These are phyloP conservation scores for Neonectria coccinea DNA, from an alignment of 2,329 filamentous ascomycete genomes.

Conservation along the genomic window DNA sequence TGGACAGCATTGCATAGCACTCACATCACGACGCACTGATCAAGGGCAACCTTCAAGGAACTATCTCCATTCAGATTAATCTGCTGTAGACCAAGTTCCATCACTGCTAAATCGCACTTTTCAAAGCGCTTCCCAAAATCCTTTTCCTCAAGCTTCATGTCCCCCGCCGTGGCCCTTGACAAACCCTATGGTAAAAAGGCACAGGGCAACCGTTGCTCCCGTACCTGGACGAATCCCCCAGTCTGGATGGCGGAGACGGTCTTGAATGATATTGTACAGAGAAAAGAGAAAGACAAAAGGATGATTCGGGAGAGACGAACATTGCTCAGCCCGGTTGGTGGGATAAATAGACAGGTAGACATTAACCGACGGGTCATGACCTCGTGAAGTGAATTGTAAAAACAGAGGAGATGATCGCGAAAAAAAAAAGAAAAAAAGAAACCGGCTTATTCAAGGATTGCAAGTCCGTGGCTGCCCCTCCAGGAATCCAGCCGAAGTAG, in stretches of 20 bases:
- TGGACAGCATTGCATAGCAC: not conserved
- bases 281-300: constrained; percentile 32
- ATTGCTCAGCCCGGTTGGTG: constrained; percentile 32
- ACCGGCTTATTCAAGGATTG: constrained; percentile 20
- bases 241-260: constrained; percentile 46
- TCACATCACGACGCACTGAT: not conserved
- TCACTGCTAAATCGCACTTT: constrained; percentile 17
- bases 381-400: constrained; percentile 47
- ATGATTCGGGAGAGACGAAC: constrained; percentile 30
- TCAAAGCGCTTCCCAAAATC: constrained; percentile 21
- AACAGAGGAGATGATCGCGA: constrained; percentile 25
- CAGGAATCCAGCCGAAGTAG: constrained; percentile 40
- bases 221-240: constrained; percentile 29
- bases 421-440: constrained; percentile 27
- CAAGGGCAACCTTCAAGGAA: constrained; percentile 20
- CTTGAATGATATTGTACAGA: constrained; percentile 48
- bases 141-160: not conserved
- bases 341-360: constrained; percentile 48
- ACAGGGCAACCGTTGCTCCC: constrained; percentile 6
- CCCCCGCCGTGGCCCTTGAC: constrained; percentile 1
- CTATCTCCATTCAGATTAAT: constrained; percentile 42
- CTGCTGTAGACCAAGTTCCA: constrained; percentile 33
- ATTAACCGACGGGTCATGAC: constrained; percentile 52
- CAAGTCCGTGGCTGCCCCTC: constrained; percentile 29
- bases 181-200: constrained; percentile 26